Percentiles rank a stretch among this genome's conserved stretches.
Conservation (phyloP, 345 rosid species). For the Corymbia maculata region DNA sequence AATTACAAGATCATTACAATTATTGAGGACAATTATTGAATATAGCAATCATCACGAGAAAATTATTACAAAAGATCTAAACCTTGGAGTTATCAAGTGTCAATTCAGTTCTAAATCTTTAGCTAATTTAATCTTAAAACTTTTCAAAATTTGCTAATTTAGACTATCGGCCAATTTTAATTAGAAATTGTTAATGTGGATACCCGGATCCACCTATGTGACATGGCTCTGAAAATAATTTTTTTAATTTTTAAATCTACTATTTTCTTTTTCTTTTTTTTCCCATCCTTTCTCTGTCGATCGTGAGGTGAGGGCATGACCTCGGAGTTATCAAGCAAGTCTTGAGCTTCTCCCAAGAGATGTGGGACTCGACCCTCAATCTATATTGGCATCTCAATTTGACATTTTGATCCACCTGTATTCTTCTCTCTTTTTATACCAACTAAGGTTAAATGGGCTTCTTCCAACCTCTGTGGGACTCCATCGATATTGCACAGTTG, state of each 20-base stretch:
- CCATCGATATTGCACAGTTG: neutral
- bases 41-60: neutral
- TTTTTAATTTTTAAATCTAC: too few species aligned
- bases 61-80: fast-evolving
- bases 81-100: too few species aligned
- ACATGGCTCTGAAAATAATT: too few species aligned
- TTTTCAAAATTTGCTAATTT: too few species aligned
- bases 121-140: fast-evolving
- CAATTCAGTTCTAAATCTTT: fast-evolving
- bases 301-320: too few species aligned
- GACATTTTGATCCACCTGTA: neutral
- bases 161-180: fast-evolving
- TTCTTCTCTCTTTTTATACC: too few species aligned
- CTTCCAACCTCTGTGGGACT: neutral
- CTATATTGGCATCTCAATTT: neutral
- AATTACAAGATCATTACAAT: neutral
- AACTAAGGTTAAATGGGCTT: too few species aligned
- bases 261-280: too few species aligned
- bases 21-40: neutral
- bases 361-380: too few species aligned
- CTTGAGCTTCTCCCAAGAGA: too few species aligned
- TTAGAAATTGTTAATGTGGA: fast-evolving
- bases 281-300: fast-evolving
- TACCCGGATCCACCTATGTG: too few species aligned
- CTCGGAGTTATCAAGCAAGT: too few species aligned